These are phyloP conservation scores for Linaria vulgaris DNA, from an alignment of 257 asterid genomes.

Conservation along the genomic window DNA sequence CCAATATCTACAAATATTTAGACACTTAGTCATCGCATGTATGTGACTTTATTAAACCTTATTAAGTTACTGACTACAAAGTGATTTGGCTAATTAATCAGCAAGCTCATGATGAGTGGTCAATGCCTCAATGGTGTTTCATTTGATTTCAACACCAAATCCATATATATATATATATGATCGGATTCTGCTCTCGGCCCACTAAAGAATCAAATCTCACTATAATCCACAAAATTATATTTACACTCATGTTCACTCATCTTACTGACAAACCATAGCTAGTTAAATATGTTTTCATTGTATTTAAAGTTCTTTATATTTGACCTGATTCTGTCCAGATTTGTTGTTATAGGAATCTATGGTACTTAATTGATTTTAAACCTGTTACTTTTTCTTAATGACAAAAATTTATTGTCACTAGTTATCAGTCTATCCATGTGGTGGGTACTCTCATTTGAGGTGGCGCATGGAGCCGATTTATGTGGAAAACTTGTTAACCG, in stretches of 20 bases:
- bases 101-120: constrained; percentile 9
- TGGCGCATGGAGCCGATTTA: no score
- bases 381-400: background rate
- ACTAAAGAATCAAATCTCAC: constrained; percentile 42
- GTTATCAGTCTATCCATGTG: no score
- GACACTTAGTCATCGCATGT: constrained; percentile 2
- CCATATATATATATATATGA: constrained; percentile 28
- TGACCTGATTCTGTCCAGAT: constrained; percentile 15
- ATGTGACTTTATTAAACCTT: background rate
- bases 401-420: no score
- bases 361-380: background rate
- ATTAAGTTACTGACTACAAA: constrained; percentile 4
- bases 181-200: constrained; percentile 31
- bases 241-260: background rate
- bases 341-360: background rate
- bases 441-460: no score
- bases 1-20: background rate
- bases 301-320: background rate
- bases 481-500: no score
- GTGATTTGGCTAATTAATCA: constrained; percentile 13
- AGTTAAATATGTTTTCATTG: background rate
- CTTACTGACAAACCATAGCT: background rate
- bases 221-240: background rate
- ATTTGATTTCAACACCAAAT: constrained; percentile 31
- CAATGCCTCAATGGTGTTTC: background rate